Evolutionary conservation across 306 rosid species (phyloP).

Genomic region (Parietaria judaica): DNA sequence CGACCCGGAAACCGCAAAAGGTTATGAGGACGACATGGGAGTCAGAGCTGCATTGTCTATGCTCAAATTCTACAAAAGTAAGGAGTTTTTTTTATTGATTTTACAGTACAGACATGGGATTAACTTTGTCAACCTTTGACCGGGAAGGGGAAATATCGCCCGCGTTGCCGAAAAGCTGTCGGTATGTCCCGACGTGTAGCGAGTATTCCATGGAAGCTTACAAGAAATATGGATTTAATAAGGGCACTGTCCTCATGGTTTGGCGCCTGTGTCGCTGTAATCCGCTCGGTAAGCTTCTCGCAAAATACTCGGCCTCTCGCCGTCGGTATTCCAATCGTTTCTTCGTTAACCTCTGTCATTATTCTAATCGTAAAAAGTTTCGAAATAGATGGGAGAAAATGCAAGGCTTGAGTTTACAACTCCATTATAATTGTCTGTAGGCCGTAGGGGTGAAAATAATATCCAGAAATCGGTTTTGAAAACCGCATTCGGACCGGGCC

Average conservation of each 20-base stretch:
- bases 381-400: background rate
- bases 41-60: conserved; percentile 56
- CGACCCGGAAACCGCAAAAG: conserved; percentile 34
- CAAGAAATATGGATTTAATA: conserved; percentile 68
- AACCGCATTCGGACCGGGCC: no score
- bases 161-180: conserved; percentile 69
- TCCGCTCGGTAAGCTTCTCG: conserved; percentile 61
- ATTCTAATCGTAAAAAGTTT: background rate
- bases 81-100: background rate
- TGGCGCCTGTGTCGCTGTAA: conserved; percentile 92
- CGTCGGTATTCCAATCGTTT: conserved; percentile 1
- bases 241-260: conserved; percentile 67
- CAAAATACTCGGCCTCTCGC: background rate
- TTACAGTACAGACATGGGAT: no score
- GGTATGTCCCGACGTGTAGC: conserved; percentile 76
- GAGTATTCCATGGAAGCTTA: conserved; percentile 96
- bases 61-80: conserved; percentile 73
- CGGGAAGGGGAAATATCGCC: conserved; percentile 85
- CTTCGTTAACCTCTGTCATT: background rate
- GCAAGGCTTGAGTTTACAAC: background rate
- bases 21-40: conserved; percentile 48
- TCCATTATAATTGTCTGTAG: background rate
- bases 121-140: no score
- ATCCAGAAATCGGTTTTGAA: no score
- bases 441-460: no score